These are phyloP conservation scores for Rubia balearica DNA, from an alignment of 305 asterid genomes.

Conservation along the genomic window DNA sequence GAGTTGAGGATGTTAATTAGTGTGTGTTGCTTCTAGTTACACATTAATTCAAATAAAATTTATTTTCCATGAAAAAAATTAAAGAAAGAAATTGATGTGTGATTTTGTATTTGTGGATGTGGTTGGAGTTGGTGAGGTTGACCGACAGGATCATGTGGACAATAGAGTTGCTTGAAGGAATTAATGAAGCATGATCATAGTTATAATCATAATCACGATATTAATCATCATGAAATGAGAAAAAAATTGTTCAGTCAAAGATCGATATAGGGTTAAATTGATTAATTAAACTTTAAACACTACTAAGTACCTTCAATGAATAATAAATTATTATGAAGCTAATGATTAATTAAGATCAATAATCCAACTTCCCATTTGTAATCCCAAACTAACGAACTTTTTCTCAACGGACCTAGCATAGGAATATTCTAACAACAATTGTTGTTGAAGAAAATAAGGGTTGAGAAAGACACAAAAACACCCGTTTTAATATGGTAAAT, in stretches of 20 bases:
- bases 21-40: not conserved
- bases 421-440: not conserved
- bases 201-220: no score
- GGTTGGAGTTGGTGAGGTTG: not conserved
- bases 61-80: not conserved
- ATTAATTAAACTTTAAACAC: not conserved
- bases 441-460: no score
- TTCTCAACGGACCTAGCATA: not conserved
- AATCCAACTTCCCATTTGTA: not conserved
- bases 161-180: not conserved
- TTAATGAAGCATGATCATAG: not conserved
- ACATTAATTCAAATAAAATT: not conserved
- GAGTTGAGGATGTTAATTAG: not conserved
- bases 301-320: not conserved
- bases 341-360: not conserved
- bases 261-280: not conserved
- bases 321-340: not conserved
- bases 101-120: not conserved
- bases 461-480: no score
- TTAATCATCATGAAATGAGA: not conserved
- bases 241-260: not conserved
- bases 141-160: constrained; percentile 5
- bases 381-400: not conserved
- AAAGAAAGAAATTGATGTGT: not conserved
- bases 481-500: no score